Evolutionary conservation across 306 rosid species (phyloP).

Genomic region (Rosa multiflora): DNA sequence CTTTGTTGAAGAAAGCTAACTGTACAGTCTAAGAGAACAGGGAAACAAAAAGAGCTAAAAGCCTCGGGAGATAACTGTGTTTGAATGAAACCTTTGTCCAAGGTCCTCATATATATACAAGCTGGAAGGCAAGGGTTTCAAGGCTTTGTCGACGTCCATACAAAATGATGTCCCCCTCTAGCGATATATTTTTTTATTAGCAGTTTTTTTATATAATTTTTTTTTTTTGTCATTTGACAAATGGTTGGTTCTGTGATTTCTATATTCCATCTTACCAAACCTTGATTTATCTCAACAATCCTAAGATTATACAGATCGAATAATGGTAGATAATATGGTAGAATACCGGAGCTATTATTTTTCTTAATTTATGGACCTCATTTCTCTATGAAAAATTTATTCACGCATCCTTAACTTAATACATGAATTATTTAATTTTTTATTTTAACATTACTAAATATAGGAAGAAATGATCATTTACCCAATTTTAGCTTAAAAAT

Average conservation of each 20-base stretch:
- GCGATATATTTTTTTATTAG: not conserved
- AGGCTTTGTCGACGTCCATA: not conserved
- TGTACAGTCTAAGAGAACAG: not conserved
- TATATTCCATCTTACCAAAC: slow-evolving; percentile 4
- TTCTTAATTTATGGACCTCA: not conserved
- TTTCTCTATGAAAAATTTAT: not conserved
- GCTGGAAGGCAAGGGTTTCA: not conserved
- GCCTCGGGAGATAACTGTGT: slow-evolving; percentile 8
- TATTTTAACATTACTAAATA: too few relatives aligned
- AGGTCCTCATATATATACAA: slow-evolving; percentile 32
- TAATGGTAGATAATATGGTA: slow-evolving; percentile 39
- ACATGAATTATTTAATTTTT: too few relatives aligned
- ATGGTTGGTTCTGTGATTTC: slow-evolving; percentile 6
- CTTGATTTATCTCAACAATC: slow-evolving; percentile 4
- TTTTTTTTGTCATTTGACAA: not conserved
- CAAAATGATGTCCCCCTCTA: not conserved
- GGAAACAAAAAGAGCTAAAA: not conserved
- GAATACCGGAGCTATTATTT: not conserved
- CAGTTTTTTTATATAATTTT: not conserved
- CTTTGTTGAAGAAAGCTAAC: not conserved
- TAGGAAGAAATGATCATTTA: too few relatives aligned
- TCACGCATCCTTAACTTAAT: too few relatives aligned
- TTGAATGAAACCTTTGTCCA: slow-evolving; percentile 46
- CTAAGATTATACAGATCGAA: slow-evolving; percentile 37
- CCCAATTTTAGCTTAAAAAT: too few relatives aligned